Conservation (phyloP, 1,284 basidiomycete species). For the Spongispora temasekensis region DNA sequence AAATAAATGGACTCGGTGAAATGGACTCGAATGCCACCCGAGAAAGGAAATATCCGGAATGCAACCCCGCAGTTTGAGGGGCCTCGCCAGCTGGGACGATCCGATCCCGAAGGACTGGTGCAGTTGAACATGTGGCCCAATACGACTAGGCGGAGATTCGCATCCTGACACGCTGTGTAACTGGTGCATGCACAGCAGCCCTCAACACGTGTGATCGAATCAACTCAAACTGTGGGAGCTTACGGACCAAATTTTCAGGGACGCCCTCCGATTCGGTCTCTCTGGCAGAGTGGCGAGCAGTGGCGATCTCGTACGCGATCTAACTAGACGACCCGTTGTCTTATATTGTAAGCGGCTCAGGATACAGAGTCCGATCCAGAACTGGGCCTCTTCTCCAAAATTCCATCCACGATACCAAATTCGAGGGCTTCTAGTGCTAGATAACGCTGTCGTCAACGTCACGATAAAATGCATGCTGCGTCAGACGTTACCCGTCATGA, state of each 20-base stretch:
- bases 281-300: too few relatives aligned
- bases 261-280: conserved; percentile 9
- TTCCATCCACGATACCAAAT: conserved; percentile 91
- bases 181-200: conserved; percentile 14
- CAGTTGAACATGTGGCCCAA: conserved; percentile 15
- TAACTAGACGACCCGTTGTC: conserved; percentile 4
- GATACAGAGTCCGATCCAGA: conserved; percentile 37
- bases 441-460: conserved; percentile 20
- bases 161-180: conserved; percentile 20
- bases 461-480: conserved; percentile 18
- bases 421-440: conserved; percentile 81
- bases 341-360: conserved; percentile 13
- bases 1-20: conserved; percentile 21
- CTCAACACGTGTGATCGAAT: conserved; percentile 26
- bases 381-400: conserved; percentile 72
- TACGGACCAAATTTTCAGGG: conserved; percentile 16
- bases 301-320: conserved; percentile 1
- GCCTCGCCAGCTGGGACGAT: conserved; percentile 23
- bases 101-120: conserved; percentile 22
- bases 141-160: conserved; percentile 31
- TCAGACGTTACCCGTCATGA: conserved; percentile 76
- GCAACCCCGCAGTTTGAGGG: conserved; percentile 36
- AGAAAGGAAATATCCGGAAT: conserved; percentile 17
- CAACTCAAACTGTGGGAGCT: conserved; percentile 23
- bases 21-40: conserved; percentile 7